These are phyloP conservation scores for Nephromyces sp. DNA, from an alignment of 169 alveolate genomes.

Conservation along the genomic window DNA sequence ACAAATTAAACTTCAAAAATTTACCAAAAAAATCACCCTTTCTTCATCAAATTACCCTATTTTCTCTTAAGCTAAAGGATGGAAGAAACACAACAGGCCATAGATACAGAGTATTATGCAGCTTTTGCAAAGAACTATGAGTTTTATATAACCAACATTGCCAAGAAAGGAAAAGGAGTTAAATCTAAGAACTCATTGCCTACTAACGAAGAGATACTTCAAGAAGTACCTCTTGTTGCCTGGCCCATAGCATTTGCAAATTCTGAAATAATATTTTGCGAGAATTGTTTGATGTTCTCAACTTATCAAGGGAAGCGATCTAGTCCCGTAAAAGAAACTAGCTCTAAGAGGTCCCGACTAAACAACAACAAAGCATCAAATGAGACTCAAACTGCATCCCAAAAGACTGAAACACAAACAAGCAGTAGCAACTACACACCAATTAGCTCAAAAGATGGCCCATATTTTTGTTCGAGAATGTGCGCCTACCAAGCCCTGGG, in stretches of 20 bases:
- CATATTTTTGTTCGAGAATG: not conserved
- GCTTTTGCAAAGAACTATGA: not conserved
- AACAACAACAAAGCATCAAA: too few species aligned
- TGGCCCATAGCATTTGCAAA: not conserved
- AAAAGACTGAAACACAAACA: not conserved
- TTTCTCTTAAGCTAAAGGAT: too few species aligned
- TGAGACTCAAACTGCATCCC: too few species aligned
- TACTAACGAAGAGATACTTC: not conserved
- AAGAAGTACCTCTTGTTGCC: not conserved
- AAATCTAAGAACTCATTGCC: not conserved
- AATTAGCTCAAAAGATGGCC: not conserved
- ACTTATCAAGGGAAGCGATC: not conserved
- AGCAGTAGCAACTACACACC: not conserved
- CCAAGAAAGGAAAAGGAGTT: not conserved
- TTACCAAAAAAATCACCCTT: too few species aligned
- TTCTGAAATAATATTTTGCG: not conserved
- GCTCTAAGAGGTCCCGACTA: too few species aligned
- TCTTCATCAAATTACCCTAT: too few species aligned
- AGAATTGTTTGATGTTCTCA: not conserved
- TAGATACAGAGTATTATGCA: not conserved
- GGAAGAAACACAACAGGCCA: too few species aligned
- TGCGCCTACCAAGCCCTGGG: not conserved
- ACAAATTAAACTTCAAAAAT: too few species aligned
- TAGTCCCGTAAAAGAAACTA: not conserved
- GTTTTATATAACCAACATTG: not conserved